Percentiles rank a stretch among this genome's conserved stretches.
Conservation (phyloP, 345 rosid species). For the Salix exigua region DNA sequence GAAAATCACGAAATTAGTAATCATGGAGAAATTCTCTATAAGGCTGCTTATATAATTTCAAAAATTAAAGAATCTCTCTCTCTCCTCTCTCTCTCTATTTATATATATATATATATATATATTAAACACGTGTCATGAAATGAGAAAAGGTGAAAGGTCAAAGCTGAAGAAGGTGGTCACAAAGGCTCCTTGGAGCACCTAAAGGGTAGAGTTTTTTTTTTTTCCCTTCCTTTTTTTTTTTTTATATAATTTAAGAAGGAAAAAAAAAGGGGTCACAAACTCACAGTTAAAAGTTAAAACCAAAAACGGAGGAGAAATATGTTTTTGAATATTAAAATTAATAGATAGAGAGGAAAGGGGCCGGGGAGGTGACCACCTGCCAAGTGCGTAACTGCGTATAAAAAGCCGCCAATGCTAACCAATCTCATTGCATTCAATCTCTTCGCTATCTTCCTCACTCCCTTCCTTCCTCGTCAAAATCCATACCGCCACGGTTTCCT, state of each 20-base stretch:
- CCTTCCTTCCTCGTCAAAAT: background rate
- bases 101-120: no score
- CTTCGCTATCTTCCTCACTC: background rate
- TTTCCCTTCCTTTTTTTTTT: background rate
- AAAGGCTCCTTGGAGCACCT: background rate
- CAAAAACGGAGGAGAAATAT: no score
- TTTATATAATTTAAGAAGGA: background rate
- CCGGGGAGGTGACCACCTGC: background rate
- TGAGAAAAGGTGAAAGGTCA: background rate
- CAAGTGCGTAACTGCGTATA: conserved; percentile 4
- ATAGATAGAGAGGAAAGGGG: no score
- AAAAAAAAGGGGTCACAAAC: background rate
- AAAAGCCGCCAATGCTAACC: conserved; percentile 15
- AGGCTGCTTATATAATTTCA: background rate
- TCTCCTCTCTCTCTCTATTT: no score
- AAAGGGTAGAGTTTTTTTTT: background rate
- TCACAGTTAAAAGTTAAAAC: background rate
- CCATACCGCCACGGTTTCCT: no score
- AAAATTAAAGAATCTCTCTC: no score
- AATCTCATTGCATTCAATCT: background rate
- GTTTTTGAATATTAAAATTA: no score
- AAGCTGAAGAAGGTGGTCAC: background rate
- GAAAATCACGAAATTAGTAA: background rate
- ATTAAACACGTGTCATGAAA: no score
- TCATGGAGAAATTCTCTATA: background rate